Base-by-base conservation (phyloP, 768 basidiomycete genomes). In the Scleroderma bovista region DNA sequence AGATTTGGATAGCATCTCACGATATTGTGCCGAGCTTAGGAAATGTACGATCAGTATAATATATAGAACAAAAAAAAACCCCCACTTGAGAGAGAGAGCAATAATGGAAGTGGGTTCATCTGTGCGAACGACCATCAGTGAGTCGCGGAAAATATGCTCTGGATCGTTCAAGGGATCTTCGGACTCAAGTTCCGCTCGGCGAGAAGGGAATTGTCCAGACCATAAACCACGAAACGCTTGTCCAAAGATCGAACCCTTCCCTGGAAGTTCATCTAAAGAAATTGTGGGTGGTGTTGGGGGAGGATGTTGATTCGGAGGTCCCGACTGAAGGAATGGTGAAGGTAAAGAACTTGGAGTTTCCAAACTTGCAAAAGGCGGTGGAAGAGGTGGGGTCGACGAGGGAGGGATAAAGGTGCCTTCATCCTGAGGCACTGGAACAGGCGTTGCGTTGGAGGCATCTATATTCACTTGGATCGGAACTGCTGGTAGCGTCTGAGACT, bases 71-170 rank as follows among this genome's bases (percentile, higher is more conserved):
- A 19, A n/a, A 26, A 13, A 44, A 45, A 15, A 38, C 8, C 68
- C 81, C 59, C 60, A 92, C 91, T 87, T 90, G 44, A 99, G 70
- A 6, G 93, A 91, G 50, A 97, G 83, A 7, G 96, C 94, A 55
- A 98, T 93, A 60, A 98, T 96, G 16, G 95, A 97, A 0, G 94
- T 96, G 2, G 95, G 96, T 62, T 99, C 96, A 64, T 97, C 93
- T 17, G 93, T 93, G 17, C 95, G 80, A 17, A 99, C 87, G 45
- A 97, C 84, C 81, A 98, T 94, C 2, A 87, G 84, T 15, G 91
- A 93, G 61, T 95, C 94, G 33, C 90, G 78, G 70, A 96, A 97
- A 43, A 98, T 86, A 61, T 98, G 93, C 60, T 97, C 94, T 1
- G 84, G 84, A 62, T 91, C 86, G 53, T 77, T 76, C 65, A 84